These are phyloP conservation scores for Dictyostelium brefeldianum DNA, from an alignment of 78 protist genomes.

Conservation along the genomic window DNA sequence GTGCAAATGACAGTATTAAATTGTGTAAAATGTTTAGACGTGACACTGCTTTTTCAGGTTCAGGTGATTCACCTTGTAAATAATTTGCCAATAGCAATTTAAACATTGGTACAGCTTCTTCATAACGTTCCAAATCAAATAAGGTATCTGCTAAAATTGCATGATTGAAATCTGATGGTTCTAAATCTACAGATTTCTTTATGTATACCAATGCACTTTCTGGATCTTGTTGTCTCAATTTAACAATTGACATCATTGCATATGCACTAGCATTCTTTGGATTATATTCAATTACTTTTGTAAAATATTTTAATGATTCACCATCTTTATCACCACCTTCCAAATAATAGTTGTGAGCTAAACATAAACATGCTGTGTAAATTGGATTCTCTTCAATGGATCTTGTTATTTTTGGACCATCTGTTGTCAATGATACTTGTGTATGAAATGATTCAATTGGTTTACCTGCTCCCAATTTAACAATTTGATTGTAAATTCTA, in stretches of 20 bases:
- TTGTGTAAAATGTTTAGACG: conserved; percentile 38
- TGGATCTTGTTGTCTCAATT: not conserved
- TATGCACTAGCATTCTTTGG: conserved; percentile 2
- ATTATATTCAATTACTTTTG: not conserved
- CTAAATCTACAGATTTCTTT: not conserved
- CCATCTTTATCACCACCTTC: not conserved
- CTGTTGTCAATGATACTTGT: not conserved
- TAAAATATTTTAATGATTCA: not conserved
- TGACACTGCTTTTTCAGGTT: not conserved
- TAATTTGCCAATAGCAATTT: conserved; percentile 1
- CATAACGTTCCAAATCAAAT: conserved; percentile 17
- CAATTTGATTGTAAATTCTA: conserved; percentile 16
- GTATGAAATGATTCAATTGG: not conserved
- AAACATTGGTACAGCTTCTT: conserved; percentile 8
- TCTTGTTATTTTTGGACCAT: not conserved
- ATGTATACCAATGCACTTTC: not conserved
- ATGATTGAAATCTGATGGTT: not conserved
- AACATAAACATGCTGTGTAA: conserved; percentile 27
- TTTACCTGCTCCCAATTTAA: not conserved
- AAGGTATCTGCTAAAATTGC: conserved; percentile 1
- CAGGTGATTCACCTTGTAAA: conserved; percentile 38
- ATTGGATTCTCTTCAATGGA: conserved; percentile 34
- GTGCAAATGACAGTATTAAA: not conserved
- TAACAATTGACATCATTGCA: not conserved
- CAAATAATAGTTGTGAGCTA: not conserved